Base-by-base conservation (phyloP, 495 filamentous ascomycete genomes). In the Penicillium ochrochloron region DNA sequence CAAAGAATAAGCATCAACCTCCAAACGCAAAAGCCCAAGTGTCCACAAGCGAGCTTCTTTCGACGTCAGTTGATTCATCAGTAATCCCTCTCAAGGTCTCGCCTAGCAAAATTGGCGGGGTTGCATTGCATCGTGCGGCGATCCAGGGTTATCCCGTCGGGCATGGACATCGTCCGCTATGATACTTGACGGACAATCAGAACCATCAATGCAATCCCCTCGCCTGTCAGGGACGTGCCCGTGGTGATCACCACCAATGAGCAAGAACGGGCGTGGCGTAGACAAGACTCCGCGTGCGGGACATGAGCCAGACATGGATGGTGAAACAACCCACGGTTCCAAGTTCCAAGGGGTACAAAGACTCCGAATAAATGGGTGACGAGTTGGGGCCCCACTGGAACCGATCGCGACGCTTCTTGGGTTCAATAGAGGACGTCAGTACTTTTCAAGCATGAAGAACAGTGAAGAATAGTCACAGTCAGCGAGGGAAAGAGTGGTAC, bases 321-420 rank as follows among this genome's bases (percentile, higher is more conserved):
- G 15, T 68, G 66, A 62, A 68, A 64, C 66, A 34, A 42, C n/a
- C 55, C 55, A 60, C 27, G 50, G 44, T 42, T 21, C 35, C 62
- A 48, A 29, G 44, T 42, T 21, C 35, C 62, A 48, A 29, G 34
- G 34, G 31, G 5, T 27, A 27, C 25, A 4, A 27, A 27, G 4
- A 27, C 25, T 27, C 2, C 25, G 50, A 21, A 51, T 59, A 55
- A 68, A 64, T 54, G n/a, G 62, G 62, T 68, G 66, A 65, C 62
- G 62, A 65, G 46, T 34, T 19, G 33, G 19, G 35, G 66, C 62
- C 59, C 66, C 66, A 65, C 66, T 41, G 8, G 31, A 37, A 19
- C 25, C 46, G 34, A 27, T 35, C 59, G 9, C 25, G 23, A 10
- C 44, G 25, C 39, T 6, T 23, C n/a, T 21, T 8, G 19, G 19